These are phyloP conservation scores for Yamadazyma songkhlaensis DNA, from an alignment of 1,139 yeast species.

Conservation along the genomic window DNA sequence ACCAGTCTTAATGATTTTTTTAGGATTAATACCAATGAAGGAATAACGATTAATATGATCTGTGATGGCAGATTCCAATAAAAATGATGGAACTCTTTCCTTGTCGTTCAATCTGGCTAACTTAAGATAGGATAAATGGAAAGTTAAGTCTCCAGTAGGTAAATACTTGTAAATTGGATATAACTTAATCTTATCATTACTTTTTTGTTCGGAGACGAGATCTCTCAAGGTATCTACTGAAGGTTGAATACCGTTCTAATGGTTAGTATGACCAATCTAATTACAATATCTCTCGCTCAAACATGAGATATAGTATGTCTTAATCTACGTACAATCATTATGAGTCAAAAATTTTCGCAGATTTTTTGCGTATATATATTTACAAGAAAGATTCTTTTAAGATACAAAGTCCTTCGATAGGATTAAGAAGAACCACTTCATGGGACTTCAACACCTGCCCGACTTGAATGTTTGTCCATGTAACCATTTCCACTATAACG, in stretches of 20 bases:
- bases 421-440: constrained; percentile 34
- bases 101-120: constrained; percentile 67
- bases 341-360: constrained; percentile 3
- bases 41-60: constrained; percentile 88
- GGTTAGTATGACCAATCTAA: constrained; percentile 12
- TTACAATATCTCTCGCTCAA: too few relatives aligned
- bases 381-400: constrained; percentile 16
- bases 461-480: constrained; percentile 20
- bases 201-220: constrained; percentile 40
- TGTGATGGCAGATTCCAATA: constrained; percentile 83
- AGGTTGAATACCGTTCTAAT: constrained; percentile 55
- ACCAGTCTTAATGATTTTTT: constrained; percentile 80
- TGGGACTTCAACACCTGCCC: constrained; percentile 46
- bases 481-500: constrained; percentile 40
- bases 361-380: not conserved
- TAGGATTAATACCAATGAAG: constrained; percentile 83
- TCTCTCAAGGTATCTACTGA: constrained; percentile 47
- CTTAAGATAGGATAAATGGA: constrained; percentile 86
- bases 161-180: constrained; percentile 79
- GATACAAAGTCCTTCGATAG: constrained; percentile 33
- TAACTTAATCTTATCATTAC: constrained; percentile 39
- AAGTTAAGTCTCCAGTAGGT: constrained; percentile 75
- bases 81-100: constrained; percentile 65
- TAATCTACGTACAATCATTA: constrained; percentile 2
- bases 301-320: not conserved